A percentile compares a stretch with the other conserved stretches of the same genome.
Evolutionary conservation across 2,329 filamentous ascomycete species (phyloP).

Genomic region (Ophiocordyceps robertsii): DNA sequence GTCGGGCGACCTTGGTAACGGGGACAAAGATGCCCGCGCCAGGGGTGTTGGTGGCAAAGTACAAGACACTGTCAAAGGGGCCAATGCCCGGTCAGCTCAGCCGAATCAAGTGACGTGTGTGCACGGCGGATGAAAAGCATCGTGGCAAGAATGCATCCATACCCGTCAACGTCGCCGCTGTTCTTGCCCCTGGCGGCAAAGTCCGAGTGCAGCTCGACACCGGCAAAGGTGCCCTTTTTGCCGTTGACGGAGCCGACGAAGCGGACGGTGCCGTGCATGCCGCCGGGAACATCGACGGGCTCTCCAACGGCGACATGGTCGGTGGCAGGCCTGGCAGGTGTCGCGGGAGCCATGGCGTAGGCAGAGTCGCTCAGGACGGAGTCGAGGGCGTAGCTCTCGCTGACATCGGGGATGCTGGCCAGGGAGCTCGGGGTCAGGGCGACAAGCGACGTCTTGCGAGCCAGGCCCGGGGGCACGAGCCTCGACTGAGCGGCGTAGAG

Average conservation of each 20-base stretch:
- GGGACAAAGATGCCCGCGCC: conserved; percentile 92
- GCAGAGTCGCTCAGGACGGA: conserved; percentile 28
- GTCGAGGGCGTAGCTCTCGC: conserved; percentile 47
- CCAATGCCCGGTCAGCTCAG: not conserved
- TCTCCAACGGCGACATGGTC: conserved; percentile 62
- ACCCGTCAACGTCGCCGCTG: conserved; percentile 91
- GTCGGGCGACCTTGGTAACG: conserved; percentile 62
- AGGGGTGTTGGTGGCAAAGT: conserved; percentile 67
- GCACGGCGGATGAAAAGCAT: not conserved
- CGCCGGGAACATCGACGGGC: conserved; percentile 79
- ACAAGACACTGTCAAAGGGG: conserved; percentile 35
- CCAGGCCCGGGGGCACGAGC: conserved; percentile 32
- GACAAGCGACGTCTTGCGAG: conserved; percentile 59
- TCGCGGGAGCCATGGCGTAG: conserved; percentile 34
- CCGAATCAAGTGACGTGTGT: too few species aligned
- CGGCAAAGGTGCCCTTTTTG: conserved; percentile 84
- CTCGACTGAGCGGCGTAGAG: conserved; percentile 36
- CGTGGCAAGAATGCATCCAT: conserved; percentile 16
- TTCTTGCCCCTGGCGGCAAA: conserved; percentile 84
- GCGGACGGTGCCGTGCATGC: conserved; percentile 80
- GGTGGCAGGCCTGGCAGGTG: conserved; percentile 35
- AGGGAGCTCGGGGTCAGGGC: conserved; percentile 52
- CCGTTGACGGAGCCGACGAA: conserved; percentile 79
- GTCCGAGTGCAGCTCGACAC: conserved; percentile 74
- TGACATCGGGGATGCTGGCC: conserved; percentile 53